Evolutionary conservation across 345 rosid species (phyloP), one percentile per base, ranked within the genome.

Genomic region (Moringa oleifera): DNA sequence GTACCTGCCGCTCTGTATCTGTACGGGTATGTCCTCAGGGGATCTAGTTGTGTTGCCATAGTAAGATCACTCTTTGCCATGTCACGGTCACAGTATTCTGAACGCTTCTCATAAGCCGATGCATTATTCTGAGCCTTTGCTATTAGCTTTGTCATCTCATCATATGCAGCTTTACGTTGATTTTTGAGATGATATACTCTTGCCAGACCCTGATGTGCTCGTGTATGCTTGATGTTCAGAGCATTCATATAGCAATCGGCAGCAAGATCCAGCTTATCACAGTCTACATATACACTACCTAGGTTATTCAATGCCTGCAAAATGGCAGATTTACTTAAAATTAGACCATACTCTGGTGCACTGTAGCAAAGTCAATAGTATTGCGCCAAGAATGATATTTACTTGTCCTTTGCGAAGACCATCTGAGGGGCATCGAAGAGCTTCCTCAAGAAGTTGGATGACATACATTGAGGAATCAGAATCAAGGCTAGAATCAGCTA

Each of bases 321-420:
- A 64, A 25, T 17, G 19, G 66, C 23, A 64, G 45, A 22, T 41
- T n/a, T 20, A 56, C 18, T 65, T 47, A 37, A 62, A 20, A 36
- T 63, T 33, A 45, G 23, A 57, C 4, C 45, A 31, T 9, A 47
- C n/a, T 23, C 10, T 3, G 62, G 23, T 21, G 22, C 41, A 36
- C 23, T 41, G 41, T 57, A 51, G 22, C 45, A 53, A 50, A n/a
- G 55, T 28, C 13, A 49, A n/a, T 25, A 33, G 58, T 53, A 33
- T 46, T 24, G 19, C 53, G 46, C 18, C 41, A 57, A 53, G 22
- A 24, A 20, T 22, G 57, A 53, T 61, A 68, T 78, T 68, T 75
- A 91, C 99, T 75, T 95, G 98, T 73, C 99, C 99, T 80, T 95
- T 95, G 16, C 96, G 87, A n/a, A 95, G 96, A 19, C 96, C 97